phyloP scores from a whole-genome alignment of 2,329 filamentous ascomycete species.

The Didymella arachidicola region DNA sequence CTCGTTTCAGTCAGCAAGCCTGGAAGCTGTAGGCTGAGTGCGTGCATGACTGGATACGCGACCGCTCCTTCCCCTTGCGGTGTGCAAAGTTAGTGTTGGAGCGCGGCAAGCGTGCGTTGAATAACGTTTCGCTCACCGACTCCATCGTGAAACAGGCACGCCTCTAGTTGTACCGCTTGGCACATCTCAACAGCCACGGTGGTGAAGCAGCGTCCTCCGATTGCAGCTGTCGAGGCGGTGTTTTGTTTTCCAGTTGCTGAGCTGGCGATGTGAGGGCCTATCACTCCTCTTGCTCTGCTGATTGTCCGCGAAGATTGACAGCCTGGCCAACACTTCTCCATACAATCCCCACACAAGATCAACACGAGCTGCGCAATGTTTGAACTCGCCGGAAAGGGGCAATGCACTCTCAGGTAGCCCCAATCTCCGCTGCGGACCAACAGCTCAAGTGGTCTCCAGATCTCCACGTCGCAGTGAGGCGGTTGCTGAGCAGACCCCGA shows the following conservation, averaged over 20 bases:
- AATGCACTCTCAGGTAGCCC: constrained; percentile 14
- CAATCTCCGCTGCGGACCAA: constrained; percentile 10
- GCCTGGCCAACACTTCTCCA: constrained; percentile 18
- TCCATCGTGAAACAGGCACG: constrained; percentile 23
- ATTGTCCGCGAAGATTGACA: constrained; percentile 3
- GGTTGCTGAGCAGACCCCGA: constrained; percentile 7
- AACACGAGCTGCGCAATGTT: constrained; percentile 9
- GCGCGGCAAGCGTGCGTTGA: constrained; percentile 20
- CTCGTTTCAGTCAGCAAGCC: constrained; percentile 8
- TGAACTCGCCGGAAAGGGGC: constrained; percentile 11
- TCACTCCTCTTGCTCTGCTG: constrained; percentile 3
- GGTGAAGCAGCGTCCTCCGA: constrained; percentile 7
- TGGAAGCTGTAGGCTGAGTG: constrained; percentile 13
- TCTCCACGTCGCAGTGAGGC: constrained; percentile 19
- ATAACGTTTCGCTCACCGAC: constrained; percentile 21
- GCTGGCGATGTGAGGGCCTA: constrained; percentile 14
- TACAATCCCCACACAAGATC: constrained; percentile 22
- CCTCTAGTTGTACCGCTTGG: constrained; percentile 12
- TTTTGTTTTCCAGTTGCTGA: constrained; percentile 10
- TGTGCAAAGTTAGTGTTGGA: constrained; percentile 15
- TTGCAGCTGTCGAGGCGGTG: constrained; percentile 9
- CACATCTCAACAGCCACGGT: constrained; percentile 12
- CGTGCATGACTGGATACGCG: background rate
- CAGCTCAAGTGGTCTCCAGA: constrained; percentile 12
- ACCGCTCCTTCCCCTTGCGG: constrained; percentile 18